phyloP scores from a whole-genome alignment of 805 yeast species.

The Komagataella mondaviorum region DNA sequence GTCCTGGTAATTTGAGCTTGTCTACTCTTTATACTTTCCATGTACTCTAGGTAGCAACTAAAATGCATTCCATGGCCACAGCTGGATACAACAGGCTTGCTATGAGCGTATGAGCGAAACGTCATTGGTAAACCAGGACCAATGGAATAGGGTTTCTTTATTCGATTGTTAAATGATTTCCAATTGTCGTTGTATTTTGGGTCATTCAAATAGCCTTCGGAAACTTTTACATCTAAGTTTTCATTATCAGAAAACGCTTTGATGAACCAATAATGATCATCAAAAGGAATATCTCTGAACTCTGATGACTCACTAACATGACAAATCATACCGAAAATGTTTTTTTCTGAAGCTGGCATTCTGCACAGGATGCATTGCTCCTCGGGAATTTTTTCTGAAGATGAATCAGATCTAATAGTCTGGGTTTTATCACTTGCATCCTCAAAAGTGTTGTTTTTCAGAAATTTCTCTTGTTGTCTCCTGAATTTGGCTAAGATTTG shows the following conservation, averaged over 20 bases:
- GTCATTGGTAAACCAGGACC: conserved; percentile 61
- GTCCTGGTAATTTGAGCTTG: conserved; percentile 68
- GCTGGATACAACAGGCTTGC: conserved; percentile 43
- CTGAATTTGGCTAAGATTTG: conserved; percentile 69
- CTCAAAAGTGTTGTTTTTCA: conserved; percentile 31
- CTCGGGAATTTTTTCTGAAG: conserved; percentile 56
- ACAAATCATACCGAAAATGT: conserved; percentile 66
- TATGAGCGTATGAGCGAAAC: conserved; percentile 21
- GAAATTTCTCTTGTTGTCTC: conserved; percentile 67
- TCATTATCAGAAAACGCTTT: conserved; percentile 44
- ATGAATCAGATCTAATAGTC: conserved; percentile 16
- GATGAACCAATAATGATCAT: conserved; percentile 48
- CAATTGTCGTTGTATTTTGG: conserved; percentile 21
- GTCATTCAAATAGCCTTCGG: neutral
- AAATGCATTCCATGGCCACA: conserved; percentile 95
- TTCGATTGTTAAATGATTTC: conserved; percentile 19
- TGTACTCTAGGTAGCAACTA: conserved; percentile 55
- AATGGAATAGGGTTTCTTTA: conserved; percentile 23
- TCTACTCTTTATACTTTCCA: conserved; percentile 38
- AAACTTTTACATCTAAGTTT: conserved; percentile 18
- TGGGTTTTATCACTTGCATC: conserved; percentile 25
- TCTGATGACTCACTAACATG: conserved; percentile 45
- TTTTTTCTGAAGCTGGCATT: conserved; percentile 48
- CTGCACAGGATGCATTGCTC: conserved; percentile 75
- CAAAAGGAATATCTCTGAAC: conserved; percentile 51